These are phyloP conservation scores for Aspergillus intermedius DNA, from an alignment of 2,329 filamentous ascomycete species.

Conservation along the genomic window DNA sequence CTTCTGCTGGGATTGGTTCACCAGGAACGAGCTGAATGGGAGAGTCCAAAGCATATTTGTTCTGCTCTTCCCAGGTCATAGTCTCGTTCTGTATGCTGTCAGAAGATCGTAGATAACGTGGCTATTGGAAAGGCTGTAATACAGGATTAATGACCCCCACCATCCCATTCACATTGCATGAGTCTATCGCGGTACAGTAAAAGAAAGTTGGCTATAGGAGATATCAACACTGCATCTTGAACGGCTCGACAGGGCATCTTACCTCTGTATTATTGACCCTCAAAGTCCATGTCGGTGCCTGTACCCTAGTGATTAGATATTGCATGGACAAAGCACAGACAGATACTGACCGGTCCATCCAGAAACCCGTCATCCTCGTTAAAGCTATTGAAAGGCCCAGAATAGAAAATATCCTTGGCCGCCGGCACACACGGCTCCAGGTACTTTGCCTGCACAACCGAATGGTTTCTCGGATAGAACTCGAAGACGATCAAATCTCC, in stretches of 20 bases:
- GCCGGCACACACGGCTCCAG: constrained; percentile 57
- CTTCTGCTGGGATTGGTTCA: constrained; percentile 50
- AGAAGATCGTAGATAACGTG: constrained; percentile 1
- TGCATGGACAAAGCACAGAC: not conserved
- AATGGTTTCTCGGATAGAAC: constrained; percentile 59
- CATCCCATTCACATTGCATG: constrained; percentile 62
- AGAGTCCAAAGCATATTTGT: constrained; percentile 42
- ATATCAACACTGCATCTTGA: not conserved
- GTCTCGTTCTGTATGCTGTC: constrained; percentile 37
- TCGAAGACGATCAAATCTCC: constrained; percentile 45
- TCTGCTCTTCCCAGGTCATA: constrained; percentile 45
- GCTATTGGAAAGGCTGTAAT: constrained; percentile 15
- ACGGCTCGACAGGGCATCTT: constrained; percentile 1
- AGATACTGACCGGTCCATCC: constrained; percentile 22
- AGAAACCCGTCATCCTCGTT: constrained; percentile 42
- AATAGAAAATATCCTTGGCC: constrained; percentile 20
- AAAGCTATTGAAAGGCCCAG: constrained; percentile 38
- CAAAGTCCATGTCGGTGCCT: constrained; percentile 35
- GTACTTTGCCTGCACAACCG: constrained; percentile 56
- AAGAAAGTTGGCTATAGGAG: constrained; percentile 52
- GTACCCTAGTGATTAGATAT: not conserved
- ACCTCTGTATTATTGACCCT: constrained; percentile 53
- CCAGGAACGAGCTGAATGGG: constrained; percentile 52
- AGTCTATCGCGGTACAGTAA: constrained; percentile 62
- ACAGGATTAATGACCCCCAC: constrained; percentile 69